Conservation (phyloP, 805 yeast genomes). For the Kodamaea kakaduensis region DNA sequence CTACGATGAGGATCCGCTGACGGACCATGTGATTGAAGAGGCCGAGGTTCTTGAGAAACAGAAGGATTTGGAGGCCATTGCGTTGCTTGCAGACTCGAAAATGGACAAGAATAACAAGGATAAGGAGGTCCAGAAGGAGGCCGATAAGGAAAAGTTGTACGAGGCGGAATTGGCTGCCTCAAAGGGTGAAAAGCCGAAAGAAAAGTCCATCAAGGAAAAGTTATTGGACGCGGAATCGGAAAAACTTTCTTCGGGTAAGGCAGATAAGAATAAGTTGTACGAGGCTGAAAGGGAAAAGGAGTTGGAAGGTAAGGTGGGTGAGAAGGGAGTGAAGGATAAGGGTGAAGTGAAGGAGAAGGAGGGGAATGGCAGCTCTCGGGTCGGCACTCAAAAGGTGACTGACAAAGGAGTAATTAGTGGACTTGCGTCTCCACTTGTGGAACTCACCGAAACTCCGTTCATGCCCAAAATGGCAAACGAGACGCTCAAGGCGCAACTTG, state of each 20-base stretch:
- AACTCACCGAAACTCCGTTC: slow-evolving; percentile 41
- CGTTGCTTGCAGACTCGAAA: neutral
- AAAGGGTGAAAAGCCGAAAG: neutral
- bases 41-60: neutral
- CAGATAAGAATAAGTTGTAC: neutral
- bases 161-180: neutral
- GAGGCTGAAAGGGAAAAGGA: neutral
- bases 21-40: neutral
- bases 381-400: too few species aligned
- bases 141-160: neutral
- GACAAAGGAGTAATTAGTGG: too few species aligned
- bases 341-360: too few species aligned
- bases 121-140: neutral
- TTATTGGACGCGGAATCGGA: neutral
- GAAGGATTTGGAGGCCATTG: slow-evolving; percentile 1
- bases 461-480: slow-evolving; percentile 96
- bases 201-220: neutral
- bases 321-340: neutral
- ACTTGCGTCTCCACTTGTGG: slow-evolving; percentile 1
- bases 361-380: too few species aligned
- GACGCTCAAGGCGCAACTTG: slow-evolving; percentile 76
- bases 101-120: neutral
- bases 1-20: slow-evolving; percentile 1
- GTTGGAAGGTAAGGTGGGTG: neutral
- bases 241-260: neutral